phyloP scores from a whole-genome alignment of 179 eudicot genomes.

The Monotropa hypopitys region DNA sequence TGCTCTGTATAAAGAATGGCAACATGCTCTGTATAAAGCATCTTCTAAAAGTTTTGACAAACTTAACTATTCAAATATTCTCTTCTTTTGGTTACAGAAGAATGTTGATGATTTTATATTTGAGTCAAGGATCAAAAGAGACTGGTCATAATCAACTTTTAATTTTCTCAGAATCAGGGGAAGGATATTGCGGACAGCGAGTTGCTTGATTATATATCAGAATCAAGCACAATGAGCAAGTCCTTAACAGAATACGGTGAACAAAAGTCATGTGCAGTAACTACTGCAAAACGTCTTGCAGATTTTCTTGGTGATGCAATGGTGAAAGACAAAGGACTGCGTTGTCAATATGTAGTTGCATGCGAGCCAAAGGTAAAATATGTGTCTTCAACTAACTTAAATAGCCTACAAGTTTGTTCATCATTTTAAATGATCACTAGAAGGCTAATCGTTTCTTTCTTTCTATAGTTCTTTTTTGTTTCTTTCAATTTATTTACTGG shows the following conservation, averaged over 20 bases:
- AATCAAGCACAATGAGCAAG: slow-evolving; percentile 99
- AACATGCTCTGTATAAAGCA: neutral
- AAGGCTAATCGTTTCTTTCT: neutral
- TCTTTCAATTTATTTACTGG: neutral
- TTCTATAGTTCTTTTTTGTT: neutral
- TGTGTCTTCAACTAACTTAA: slow-evolving; percentile 2
- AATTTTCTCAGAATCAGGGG: slow-evolving; percentile 68
- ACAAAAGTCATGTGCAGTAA: slow-evolving; percentile 97
- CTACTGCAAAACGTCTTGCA: slow-evolving; percentile 94
- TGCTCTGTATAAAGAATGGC: neutral
- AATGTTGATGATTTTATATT: neutral
- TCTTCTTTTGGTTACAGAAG: neutral
- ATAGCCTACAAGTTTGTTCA: neutral
- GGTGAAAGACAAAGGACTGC: slow-evolving; percentile 98
- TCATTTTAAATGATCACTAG: neutral
- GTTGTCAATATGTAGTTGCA: slow-evolving; percentile 87
- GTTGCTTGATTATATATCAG: slow-evolving; percentile 90
- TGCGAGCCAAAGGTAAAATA: slow-evolving; percentile 81
- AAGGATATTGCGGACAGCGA: slow-evolving; percentile 86
- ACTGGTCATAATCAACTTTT: neutral
- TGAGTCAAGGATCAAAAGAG: neutral
- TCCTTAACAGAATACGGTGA: slow-evolving; percentile 90
- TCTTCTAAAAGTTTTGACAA: neutral
- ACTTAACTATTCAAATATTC: neutral
- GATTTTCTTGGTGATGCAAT: slow-evolving; percentile 93